Evolutionary conservation across 257 asterid species (phyloP).

Genomic region (Thymus quinquecostatus): DNA sequence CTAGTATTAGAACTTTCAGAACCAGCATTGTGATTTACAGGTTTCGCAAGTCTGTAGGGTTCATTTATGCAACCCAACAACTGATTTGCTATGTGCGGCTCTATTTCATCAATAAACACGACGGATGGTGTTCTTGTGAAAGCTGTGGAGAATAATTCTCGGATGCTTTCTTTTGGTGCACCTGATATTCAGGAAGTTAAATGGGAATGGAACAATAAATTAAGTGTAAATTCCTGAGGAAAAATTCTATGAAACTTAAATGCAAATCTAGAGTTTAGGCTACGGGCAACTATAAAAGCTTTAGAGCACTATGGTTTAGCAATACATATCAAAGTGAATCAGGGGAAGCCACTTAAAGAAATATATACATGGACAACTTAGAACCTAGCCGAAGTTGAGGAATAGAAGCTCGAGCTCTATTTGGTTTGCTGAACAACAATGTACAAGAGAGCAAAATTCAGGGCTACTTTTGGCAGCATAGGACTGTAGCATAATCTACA

Average conservation of each 20-base stretch:
- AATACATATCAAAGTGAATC: no score
- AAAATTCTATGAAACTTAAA: not conserved
- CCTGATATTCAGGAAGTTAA: slow-evolving; percentile 41
- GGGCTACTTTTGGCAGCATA: no score
- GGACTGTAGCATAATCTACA: not conserved
- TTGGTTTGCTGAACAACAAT: no score
- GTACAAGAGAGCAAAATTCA: no score
- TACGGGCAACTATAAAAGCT: no score
- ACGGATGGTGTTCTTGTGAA: slow-evolving; percentile 79
- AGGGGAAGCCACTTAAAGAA: not conserved
- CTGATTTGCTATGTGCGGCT: slow-evolving; percentile 77
- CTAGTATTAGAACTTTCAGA: no score
- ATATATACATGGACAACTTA: not conserved
- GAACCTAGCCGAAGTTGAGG: no score
- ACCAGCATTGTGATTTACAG: no score
- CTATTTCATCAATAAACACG: slow-evolving; percentile 92
- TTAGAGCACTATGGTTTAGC: no score
- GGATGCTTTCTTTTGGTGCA: slow-evolving; percentile 81
- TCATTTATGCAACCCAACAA: slow-evolving; percentile 89
- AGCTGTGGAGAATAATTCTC: slow-evolving; percentile 78
- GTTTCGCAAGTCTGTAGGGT: slow-evolving; percentile 27
- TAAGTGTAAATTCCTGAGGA: not conserved
- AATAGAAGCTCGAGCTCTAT: no score
- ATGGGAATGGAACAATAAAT: no score
- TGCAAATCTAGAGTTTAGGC: no score